phyloP scores from a whole-genome alignment of 2,329 filamentous ascomycete species.

The Microcyclosporella mali region DNA sequence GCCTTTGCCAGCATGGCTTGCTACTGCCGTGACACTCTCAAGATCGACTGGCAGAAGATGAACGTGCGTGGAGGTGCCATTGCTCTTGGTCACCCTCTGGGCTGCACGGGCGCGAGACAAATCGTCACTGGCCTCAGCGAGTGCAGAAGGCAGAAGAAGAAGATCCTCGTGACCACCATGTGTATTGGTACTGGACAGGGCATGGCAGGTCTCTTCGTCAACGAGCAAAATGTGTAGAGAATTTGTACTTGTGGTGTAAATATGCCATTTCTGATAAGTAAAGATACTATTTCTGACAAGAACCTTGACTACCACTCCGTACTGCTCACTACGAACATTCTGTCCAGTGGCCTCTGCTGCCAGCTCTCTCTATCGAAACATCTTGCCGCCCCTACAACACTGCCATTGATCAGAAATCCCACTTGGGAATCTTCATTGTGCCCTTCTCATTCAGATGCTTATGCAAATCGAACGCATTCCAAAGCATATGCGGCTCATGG shows the following conservation, averaged over 20 bases:
- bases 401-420: no score
- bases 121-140: constrained; percentile 67
- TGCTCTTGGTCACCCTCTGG: constrained; percentile 76
- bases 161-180: constrained; percentile 75
- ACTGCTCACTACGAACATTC: no score
- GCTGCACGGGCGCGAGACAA: constrained; percentile 69
- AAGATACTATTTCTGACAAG: no score
- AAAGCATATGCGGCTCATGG: constrained; percentile 82
- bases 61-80: constrained; percentile 78
- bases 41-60: constrained; percentile 68
- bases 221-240: constrained; percentile 45
- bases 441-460: constrained; percentile 74
- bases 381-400: no score
- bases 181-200: constrained; percentile 64
- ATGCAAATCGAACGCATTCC: constrained; percentile 85
- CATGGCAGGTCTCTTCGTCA: constrained; percentile 61
- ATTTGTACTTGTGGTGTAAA: constrained; percentile 1
- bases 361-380: no score
- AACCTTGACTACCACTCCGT: no score
- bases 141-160: constrained; percentile 28
- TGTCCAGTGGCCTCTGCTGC: no score
- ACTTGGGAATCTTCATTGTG: constrained; percentile 77
- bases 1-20: constrained; percentile 97
- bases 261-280: not conserved
- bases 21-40: constrained; percentile 64